Percentiles rank a stretch among this genome's conserved stretches.
Conservation (phyloP, 2,329 filamentous ascomycete species). For the Sphaerulina vaccinii region DNA sequence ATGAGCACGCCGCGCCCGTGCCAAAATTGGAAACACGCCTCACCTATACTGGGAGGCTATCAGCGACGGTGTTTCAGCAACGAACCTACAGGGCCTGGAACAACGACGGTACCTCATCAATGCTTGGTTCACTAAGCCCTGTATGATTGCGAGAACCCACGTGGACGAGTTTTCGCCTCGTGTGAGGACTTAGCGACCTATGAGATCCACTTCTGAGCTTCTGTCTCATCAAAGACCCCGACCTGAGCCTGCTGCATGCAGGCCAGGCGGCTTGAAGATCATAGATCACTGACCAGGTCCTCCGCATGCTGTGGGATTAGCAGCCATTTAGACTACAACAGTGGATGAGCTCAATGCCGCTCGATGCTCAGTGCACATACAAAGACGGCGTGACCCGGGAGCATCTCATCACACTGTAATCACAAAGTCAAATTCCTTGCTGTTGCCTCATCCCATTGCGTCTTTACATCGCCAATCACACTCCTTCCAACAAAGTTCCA, state of each 20-base stretch:
- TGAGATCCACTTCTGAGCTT: slow-evolving; percentile 4
- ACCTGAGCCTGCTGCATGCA: slow-evolving; percentile 2
- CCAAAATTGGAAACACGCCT: slow-evolving; percentile 12
- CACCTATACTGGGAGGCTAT: slow-evolving; percentile 2
- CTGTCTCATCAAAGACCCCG: slow-evolving; percentile 12
- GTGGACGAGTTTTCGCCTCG: slow-evolving; percentile 6
- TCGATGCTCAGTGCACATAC: slow-evolving; percentile 3
- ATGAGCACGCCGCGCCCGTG: slow-evolving; percentile 8
- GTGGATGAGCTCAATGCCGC: background rate
- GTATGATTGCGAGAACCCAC: slow-evolving; percentile 8
- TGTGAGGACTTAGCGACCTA: slow-evolving; percentile 4
- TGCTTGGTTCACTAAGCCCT: slow-evolving; percentile 3
- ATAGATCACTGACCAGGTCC: slow-evolving; percentile 14
- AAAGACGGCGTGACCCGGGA: slow-evolving; percentile 8
- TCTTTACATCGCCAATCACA: background rate
- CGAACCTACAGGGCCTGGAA: background rate
- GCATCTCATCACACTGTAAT: background rate
- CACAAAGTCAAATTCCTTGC: background rate
- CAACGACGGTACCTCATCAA: slow-evolving; percentile 6
- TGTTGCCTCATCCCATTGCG: background rate
- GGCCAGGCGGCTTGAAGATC: slow-evolving; percentile 2
- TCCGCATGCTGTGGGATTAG: slow-evolving; percentile 9
- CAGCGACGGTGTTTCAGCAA: slow-evolving; percentile 12
- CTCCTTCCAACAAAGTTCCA: background rate
- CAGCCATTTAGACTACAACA: slow-evolving; percentile 6